A percentile compares a stretch with the other conserved stretches of the same genome.
These are phyloP conservation scores for Pyronema omphalodes DNA, from an alignment of 495 filamentous ascomycete species.

Conservation along the genomic window DNA sequence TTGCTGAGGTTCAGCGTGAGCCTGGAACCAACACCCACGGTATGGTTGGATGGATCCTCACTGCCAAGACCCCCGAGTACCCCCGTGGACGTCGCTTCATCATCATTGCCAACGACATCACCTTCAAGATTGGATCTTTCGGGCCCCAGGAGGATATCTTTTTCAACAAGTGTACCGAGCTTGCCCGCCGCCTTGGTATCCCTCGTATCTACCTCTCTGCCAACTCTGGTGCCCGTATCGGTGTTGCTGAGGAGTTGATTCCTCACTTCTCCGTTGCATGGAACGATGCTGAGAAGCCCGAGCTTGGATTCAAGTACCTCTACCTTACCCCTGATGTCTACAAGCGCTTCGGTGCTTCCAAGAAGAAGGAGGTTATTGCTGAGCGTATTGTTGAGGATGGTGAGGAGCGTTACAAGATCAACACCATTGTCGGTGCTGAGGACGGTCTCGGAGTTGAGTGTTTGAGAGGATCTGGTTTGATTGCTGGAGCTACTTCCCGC, in stretches of 20 bases:
- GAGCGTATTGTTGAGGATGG: conserved; percentile 71
- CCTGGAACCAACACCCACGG: conserved; percentile 87
- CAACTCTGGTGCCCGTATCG: conserved; percentile 97
- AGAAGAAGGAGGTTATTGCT: conserved; percentile 67
- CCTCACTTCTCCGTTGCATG: conserved; percentile 92
- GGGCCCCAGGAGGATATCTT: conserved; percentile 91
- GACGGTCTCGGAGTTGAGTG: conserved; percentile 97
- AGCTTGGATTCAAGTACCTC: conserved; percentile 95
- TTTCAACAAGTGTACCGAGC: conserved; percentile 97
- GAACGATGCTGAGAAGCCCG: conserved; percentile 69
- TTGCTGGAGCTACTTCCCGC: conserved; percentile 89
- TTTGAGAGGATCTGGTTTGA: conserved; percentile 88
- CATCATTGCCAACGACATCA: conserved; percentile 97
- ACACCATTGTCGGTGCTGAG: conserved; percentile 81
- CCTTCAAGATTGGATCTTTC: conserved; percentile 95
- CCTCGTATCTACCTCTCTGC: conserved; percentile 94
- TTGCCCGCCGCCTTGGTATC: conserved; percentile 81
- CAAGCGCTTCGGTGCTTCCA: conserved; percentile 70
- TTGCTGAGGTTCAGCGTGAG: conserved; percentile 82
- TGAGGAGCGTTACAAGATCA: conserved; percentile 84
- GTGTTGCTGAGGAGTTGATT: conserved; percentile 90
- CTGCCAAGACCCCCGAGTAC: conserved; percentile 95
- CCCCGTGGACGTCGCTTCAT: conserved; percentile 80
- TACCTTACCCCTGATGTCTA: conserved; percentile 79
- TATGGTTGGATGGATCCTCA: conserved; percentile 97